phyloP scores from a whole-genome alignment of 768 basidiomycete species.

The Boletus bicolor region DNA sequence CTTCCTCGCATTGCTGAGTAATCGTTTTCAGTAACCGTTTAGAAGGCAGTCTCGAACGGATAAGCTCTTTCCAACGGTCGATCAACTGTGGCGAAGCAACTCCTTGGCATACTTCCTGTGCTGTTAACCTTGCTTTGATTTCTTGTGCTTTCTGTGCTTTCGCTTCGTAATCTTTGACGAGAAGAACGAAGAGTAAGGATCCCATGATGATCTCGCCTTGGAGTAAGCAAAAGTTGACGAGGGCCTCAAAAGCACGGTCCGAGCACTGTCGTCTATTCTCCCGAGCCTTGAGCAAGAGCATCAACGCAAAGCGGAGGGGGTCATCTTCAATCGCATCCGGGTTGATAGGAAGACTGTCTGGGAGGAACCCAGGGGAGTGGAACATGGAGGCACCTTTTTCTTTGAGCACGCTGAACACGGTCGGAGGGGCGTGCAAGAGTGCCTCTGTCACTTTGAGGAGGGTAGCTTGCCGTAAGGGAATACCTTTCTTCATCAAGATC shows the following conservation, averaged over 20 bases:
- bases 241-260: slow-evolving; percentile 54
- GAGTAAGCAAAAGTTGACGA: slow-evolving; percentile 63
- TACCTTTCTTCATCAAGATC: slow-evolving; percentile 52
- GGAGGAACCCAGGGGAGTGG: slow-evolving; percentile 10
- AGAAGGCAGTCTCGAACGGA: slow-evolving; percentile 18
- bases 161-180: slow-evolving; percentile 62
- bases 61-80: slow-evolving; percentile 20
- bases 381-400: slow-evolving; percentile 17
- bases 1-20: slow-evolving; percentile 25
- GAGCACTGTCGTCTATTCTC: slow-evolving; percentile 53
- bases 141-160: slow-evolving; percentile 31
- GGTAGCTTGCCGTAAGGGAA: slow-evolving; percentile 47
- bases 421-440: slow-evolving; percentile 23
- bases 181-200: slow-evolving; percentile 61
- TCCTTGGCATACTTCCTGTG: slow-evolving; percentile 14
- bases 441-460: slow-evolving; percentile 39
- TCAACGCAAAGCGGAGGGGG: slow-evolving; percentile 48
- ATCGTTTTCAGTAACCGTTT: slow-evolving; percentile 36
- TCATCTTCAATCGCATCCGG: slow-evolving; percentile 37
- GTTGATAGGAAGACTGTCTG: slow-evolving; percentile 30
- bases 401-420: slow-evolving; percentile 19
- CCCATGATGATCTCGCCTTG: slow-evolving; percentile 82
- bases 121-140: slow-evolving; percentile 19
- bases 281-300: slow-evolving; percentile 52
- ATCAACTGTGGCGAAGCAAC: slow-evolving; percentile 14